Evolutionary conservation across 2,329 filamentous ascomycete species (phyloP), one percentile per base, ranked within the genome.

Genomic region (Aspergillus viridinutans): DNA sequence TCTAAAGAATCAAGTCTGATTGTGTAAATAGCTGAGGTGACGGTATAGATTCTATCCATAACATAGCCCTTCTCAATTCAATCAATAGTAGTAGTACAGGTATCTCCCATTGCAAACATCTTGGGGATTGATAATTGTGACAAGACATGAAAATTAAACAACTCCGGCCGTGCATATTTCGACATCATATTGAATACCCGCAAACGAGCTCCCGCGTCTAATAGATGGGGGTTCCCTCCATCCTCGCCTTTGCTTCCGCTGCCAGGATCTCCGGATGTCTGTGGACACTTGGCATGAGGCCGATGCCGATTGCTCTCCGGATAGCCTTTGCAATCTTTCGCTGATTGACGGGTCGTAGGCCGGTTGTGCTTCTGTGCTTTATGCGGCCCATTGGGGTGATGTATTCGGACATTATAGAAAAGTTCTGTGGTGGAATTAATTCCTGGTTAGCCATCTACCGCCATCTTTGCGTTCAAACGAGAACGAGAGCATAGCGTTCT

Each of bases 241-340:
- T 60, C 54, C 66, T 70, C 26, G 61, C 56, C 62, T 64, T 69
- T 48, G 69, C 57, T 50, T 75, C 70, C 14, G 62, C 58, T 4
- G 80, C 78, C 63, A 96, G 73, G 56, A 96, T 80, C 74, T 95
- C 90, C 3, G 94, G 94, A 77, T 99, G 94, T 63, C 81, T 80
- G 78, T 99, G 90, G 55, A 95, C 88, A 72, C 88, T 95, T 25
- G 94, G 94, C 83, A 97, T 92, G 59, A 97, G 80, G 17, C 94
- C 94, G 70, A 97, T 83, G 1, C 92, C 94, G 67, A 97, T 88
- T 21, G 90, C 88, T 66, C 94, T 84, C 63, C 94, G 82, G 67
- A 99, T 89, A 53, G 95, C 93, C 80, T 95, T 97, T 60, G 93
- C 90, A 71, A 99, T 86, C 77, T 89, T 92, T 64, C 94, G 84